These are phyloP conservation scores for Pestalotiopsis sp. DNA, from an alignment of 2,329 filamentous ascomycete genomes.

Conservation along the genomic window DNA sequence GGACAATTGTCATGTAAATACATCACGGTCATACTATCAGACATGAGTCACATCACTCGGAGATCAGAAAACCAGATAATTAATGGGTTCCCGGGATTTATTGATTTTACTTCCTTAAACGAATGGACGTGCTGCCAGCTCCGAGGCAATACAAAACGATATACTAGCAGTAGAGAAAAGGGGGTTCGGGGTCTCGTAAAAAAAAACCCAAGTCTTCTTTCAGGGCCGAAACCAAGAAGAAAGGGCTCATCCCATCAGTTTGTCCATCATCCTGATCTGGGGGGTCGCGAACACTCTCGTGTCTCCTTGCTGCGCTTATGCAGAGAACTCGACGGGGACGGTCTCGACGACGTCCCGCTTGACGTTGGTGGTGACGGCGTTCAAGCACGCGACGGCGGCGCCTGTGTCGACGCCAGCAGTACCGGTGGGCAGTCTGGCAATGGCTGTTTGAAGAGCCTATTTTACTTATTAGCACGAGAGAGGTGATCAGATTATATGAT, in stretches of 20 bases:
- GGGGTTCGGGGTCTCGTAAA: background rate
- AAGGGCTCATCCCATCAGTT: background rate
- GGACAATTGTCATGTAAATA: no score
- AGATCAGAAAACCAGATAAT: background rate
- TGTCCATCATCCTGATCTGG: background rate
- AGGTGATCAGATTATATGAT: background rate
- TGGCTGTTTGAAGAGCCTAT: background rate
- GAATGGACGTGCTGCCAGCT: background rate
- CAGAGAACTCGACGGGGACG: background rate
- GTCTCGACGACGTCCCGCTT: background rate
- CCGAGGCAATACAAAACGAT: background rate
- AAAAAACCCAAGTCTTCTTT: background rate
- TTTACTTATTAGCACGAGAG: background rate
- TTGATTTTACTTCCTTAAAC: background rate
- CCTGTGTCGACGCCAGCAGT: background rate
- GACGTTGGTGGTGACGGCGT: background rate
- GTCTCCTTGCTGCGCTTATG: background rate
- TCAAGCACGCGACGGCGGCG: background rate
- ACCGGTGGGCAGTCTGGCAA: background rate
- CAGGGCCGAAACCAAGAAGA: background rate
- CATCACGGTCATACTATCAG: no score
- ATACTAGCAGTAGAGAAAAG: background rate
- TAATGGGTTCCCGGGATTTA: background rate
- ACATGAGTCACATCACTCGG: background rate
- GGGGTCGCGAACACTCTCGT: background rate